Percentiles rank a stretch among this genome's conserved stretches.
phyloP scores from a whole-genome alignment of 192 early-diverging fungal genomes.

The Coemansia sp. region DNA sequence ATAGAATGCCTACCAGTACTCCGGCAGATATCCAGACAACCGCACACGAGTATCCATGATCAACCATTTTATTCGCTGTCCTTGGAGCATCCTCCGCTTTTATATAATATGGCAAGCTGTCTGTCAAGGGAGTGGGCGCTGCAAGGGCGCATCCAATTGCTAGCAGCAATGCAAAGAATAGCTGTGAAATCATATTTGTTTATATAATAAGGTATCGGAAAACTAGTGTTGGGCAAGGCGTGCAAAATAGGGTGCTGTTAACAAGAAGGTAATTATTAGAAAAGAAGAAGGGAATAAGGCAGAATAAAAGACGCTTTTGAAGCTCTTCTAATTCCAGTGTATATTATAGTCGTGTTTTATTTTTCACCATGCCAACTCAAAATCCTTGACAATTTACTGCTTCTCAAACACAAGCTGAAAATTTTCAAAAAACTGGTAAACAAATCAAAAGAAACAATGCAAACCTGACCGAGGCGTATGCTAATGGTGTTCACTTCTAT shows the following conservation, averaged over 20 bases:
- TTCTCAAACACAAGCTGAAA: not conserved
- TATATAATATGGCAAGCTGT: no score
- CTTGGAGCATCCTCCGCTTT: no score
- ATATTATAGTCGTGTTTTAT: not conserved
- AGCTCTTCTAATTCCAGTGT: no score
- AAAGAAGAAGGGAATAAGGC: not conserved
- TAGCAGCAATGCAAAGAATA: no score
- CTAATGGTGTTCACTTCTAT: no score
- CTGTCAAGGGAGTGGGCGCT: not conserved
- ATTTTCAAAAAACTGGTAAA: no score
- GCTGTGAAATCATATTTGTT: no score
- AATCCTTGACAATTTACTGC: not conserved
- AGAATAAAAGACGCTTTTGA: not conserved
- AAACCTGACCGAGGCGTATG: no score
- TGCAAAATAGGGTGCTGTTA: not conserved
- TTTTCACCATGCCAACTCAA: not conserved
- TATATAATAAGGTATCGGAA: no score
- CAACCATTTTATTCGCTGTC: not conserved
- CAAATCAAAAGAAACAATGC: no score
- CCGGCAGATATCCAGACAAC: constrained; percentile 3
- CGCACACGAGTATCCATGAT: not conserved
- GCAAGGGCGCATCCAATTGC: not conserved
- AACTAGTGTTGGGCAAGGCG: not conserved
- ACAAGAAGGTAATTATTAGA: no score
- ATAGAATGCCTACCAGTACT: not conserved